These are phyloP conservation scores for Diaporthe helianthi DNA, from an alignment of 2,329 filamentous ascomycete species.

Conservation along the genomic window DNA sequence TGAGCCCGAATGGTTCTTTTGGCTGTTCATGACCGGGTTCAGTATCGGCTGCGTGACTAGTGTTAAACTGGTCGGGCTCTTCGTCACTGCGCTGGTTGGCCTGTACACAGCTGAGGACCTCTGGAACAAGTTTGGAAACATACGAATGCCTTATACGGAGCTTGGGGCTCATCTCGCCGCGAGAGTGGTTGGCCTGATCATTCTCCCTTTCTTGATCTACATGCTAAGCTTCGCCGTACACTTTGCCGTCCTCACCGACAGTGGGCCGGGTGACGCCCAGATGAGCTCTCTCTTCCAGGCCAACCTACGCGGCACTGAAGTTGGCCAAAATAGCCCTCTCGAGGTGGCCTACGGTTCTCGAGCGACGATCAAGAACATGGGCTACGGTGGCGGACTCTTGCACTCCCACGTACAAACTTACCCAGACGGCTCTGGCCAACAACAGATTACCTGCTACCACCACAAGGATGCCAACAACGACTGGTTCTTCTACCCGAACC, in stretches of 20 bases:
- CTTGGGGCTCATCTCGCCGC: conserved; percentile 81
- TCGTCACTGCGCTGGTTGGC: conserved; percentile 92
- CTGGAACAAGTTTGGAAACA: conserved; percentile 96
- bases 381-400: conserved; percentile 93
- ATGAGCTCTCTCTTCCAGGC: conserved; percentile 99
- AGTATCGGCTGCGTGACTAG: conserved; percentile 98
- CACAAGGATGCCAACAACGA: conserved; percentile 99
- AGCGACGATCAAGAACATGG: conserved; percentile 98
- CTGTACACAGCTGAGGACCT: conserved; percentile 96
- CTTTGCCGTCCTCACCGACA: conserved; percentile 92
- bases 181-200: conserved; percentile 84
- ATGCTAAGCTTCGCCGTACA: conserved; percentile 95
- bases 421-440: conserved; percentile 90
- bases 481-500: conserved; percentile 98
- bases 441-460: conserved; percentile 99
- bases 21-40: conserved; percentile 91
- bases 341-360: conserved; percentile 90
- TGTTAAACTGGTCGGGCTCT: conserved; percentile 97
- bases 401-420: conserved; percentile 97
- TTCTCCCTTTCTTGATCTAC: conserved; percentile 90
- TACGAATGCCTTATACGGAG: conserved; percentile 74
- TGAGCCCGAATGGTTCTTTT: conserved; percentile 89
- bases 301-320: conserved; percentile 90
- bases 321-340: conserved; percentile 92
- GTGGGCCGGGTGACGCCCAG: conserved; percentile 96